These are phyloP conservation scores for Aspergillus neotritici DNA, from an alignment of 2,329 filamentous ascomycete genomes.

Conservation along the genomic window DNA sequence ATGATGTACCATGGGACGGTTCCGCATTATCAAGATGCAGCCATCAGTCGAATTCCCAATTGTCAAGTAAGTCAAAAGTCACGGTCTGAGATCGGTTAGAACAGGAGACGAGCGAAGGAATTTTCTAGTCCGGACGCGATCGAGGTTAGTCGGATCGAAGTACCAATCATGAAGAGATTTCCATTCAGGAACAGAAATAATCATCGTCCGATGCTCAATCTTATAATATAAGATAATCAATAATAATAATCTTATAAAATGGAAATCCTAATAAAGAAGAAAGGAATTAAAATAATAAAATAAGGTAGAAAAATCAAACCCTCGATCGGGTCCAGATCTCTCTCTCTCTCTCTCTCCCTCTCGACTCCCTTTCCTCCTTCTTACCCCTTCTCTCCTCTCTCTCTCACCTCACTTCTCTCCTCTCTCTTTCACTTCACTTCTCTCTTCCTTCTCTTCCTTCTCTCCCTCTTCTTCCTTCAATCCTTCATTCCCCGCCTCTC, in stretches of 20 bases:
- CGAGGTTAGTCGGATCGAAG: too few species aligned
- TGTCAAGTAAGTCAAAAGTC: too few species aligned
- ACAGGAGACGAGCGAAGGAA: too few species aligned
- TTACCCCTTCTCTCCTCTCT: background rate
- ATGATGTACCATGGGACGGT: too few species aligned
- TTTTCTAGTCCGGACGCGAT: too few species aligned
- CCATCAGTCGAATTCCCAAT: too few species aligned
- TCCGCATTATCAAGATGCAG: too few species aligned
- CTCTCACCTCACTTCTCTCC: constrained; percentile 1
- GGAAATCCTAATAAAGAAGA: constrained; percentile 1
- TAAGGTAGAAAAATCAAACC: constrained; percentile 4
- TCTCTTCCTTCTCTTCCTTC: constrained; percentile 2
- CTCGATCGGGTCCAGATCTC: constrained; percentile 16
- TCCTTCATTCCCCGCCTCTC: constrained; percentile 1
- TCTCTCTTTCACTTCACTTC: constrained; percentile 1
- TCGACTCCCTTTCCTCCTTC: background rate
- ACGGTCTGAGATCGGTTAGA: too few species aligned
- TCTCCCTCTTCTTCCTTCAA: constrained; percentile 4
- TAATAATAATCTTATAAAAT: background rate
- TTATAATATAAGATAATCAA: too few species aligned
- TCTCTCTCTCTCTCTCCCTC: constrained; percentile 7
- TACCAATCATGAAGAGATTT: too few species aligned
- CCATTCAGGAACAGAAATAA: too few species aligned
- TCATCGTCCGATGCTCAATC: too few species aligned
- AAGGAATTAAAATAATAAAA: background rate